A percentile compares a stretch with the other conserved stretches of the same genome.
These are phyloP conservation scores for Tylopilus vinaceipallidus DNA, from an alignment of 768 basidiomycete genomes.

Conservation along the genomic window DNA sequence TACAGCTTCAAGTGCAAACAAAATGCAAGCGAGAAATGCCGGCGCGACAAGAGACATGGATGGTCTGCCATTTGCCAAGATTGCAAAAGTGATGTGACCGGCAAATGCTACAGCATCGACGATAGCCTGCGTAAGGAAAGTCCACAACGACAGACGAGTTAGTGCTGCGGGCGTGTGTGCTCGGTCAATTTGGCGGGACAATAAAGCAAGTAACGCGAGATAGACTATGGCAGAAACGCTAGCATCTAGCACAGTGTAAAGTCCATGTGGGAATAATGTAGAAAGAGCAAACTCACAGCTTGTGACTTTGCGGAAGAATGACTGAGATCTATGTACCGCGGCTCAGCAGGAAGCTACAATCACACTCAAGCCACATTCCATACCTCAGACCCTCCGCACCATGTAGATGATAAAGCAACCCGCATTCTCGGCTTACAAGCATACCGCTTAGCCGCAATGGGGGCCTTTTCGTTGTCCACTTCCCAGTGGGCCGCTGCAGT, in stretches of 20 bases:
- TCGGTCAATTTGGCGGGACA: conserved; percentile 70
- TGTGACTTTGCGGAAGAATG: conserved; percentile 74
- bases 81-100: conserved; percentile 85
- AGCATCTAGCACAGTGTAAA: conserved; percentile 52
- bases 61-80: conserved; percentile 77
- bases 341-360: not conserved
- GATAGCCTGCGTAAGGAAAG: conserved; percentile 74
- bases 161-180: conserved; percentile 79
- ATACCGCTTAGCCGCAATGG: conserved; percentile 60
- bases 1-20: conserved; percentile 84
- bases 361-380: conserved; percentile 6
- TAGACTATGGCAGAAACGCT: conserved; percentile 67
- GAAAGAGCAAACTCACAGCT: conserved; percentile 43
- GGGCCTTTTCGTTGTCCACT: conserved; percentile 55
- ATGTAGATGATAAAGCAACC: conserved; percentile 63
- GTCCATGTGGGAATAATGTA: not conserved
- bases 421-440: conserved; percentile 78
- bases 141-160: conserved; percentile 78
- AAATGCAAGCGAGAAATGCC: conserved; percentile 76
- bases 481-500: conserved; percentile 70
- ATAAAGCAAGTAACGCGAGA: conserved; percentile 60
- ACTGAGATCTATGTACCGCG: conserved; percentile 41
- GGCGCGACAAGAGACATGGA: conserved; percentile 82
- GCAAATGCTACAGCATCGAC: conserved; percentile 85
- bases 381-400: conserved; percentile 72